Evolutionary conservation across 1,284 basidiomycete genomes (phyloP).

Genomic region (Ustilago tritici): DNA sequence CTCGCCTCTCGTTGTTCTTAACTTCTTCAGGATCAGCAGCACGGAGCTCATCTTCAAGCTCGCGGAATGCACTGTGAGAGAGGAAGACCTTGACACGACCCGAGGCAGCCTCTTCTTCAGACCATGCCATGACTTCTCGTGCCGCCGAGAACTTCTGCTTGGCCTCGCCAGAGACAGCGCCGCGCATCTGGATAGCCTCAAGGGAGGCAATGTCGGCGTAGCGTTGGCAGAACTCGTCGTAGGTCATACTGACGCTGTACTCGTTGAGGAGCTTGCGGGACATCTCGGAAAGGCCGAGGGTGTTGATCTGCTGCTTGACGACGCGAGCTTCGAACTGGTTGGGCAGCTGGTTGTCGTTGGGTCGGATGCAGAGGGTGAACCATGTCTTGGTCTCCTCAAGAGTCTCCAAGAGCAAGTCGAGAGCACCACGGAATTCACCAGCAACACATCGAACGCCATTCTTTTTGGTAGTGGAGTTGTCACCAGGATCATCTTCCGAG

Average conservation of each 20-base stretch:
- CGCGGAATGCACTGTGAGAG: conserved; percentile 86
- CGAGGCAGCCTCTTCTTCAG: conserved; percentile 80
- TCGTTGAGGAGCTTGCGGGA: conserved; percentile 60
- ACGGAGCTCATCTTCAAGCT: conserved; percentile 87
- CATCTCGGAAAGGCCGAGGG: conserved; percentile 83
- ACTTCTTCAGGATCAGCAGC: conserved; percentile 76
- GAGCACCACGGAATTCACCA: conserved; percentile 85
- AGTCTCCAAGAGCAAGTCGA: conserved; percentile 88
- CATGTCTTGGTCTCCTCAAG: conserved; percentile 90
- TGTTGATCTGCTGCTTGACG: conserved; percentile 90
- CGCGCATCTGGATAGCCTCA: conserved; percentile 69
- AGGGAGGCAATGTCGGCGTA: conserved; percentile 62
- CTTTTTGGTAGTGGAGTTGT: conserved; percentile 38
- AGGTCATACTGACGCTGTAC: conserved; percentile 80
- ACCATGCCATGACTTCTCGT: conserved; percentile 77
- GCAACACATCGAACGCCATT: conserved; percentile 76
- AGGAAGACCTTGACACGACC: conserved; percentile 88
- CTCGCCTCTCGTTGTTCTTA: conserved; percentile 72
- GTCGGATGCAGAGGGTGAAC: conserved; percentile 92
- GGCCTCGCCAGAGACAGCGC: conserved; percentile 73
- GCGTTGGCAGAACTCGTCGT: conserved; percentile 86
- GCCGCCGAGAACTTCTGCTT: conserved; percentile 70
- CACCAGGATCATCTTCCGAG: conserved; percentile 63
- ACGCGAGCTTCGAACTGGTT: conserved; percentile 91
- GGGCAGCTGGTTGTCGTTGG: conserved; percentile 92